phyloP scores from a whole-genome alignment of 2,329 filamentous ascomycete genomes.

The Colletotrichum sp. region DNA sequence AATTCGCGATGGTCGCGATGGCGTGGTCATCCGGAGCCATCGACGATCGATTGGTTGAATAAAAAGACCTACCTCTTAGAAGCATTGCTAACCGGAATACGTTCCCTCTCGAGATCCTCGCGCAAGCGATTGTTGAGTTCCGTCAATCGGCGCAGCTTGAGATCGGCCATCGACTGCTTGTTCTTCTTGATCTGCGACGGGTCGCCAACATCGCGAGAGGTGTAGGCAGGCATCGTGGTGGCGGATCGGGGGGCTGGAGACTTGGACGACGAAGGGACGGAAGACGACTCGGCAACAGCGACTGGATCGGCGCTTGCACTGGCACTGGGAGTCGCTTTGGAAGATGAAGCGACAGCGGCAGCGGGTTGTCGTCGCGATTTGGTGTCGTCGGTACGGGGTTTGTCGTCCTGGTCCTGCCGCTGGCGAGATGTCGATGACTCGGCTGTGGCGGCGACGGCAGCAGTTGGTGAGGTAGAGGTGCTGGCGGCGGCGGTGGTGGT shows the following conservation, averaged over 20 bases:
- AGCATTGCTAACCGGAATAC: constrained; percentile 95
- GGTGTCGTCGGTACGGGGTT: neutral
- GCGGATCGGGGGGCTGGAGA: constrained; percentile 23
- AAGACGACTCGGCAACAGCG: constrained; percentile 15
- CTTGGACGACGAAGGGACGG: constrained; percentile 15
- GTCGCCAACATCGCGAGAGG: constrained; percentile 70
- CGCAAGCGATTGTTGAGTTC: constrained; percentile 96
- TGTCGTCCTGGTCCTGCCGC: constrained; percentile 13
- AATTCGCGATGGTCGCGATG: neutral
- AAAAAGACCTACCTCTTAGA: constrained; percentile 72
- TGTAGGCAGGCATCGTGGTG: constrained; percentile 67
- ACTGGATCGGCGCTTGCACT: neutral
- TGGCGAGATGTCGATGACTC: constrained; percentile 11
- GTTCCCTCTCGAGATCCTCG: constrained; percentile 93
- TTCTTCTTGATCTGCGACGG: constrained; percentile 81
- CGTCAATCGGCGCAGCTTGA: constrained; percentile 94
- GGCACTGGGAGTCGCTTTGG: neutral
- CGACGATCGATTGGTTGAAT: neutral
- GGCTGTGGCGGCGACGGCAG: constrained; percentile 3
- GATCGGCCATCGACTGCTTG: constrained; percentile 98
- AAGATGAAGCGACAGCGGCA: neutral
- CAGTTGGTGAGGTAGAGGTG: neutral
- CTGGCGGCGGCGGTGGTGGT: constrained; percentile 1
- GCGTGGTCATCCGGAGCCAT: neutral
- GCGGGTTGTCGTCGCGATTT: constrained; percentile 7